Conservation (phyloP, 257 asterid species). For the Forsythia viridissima region DNA sequence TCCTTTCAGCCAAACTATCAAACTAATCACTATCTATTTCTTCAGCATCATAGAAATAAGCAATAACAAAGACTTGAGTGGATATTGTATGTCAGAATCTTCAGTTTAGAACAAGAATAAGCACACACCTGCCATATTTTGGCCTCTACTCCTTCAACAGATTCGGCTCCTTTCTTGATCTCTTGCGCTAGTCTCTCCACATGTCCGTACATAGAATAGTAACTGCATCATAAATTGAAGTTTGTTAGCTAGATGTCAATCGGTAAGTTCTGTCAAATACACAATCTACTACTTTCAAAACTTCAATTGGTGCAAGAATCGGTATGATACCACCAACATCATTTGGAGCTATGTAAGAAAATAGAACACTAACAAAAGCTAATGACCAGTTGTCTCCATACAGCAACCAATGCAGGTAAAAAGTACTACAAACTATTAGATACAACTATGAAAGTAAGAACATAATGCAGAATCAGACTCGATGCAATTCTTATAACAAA, state of each 20-base stretch:
- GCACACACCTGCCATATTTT: slow-evolving; percentile 65
- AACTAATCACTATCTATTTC: background rate
- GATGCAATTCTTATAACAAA: too few species aligned
- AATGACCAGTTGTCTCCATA: background rate
- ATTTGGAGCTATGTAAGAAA: too few species aligned
- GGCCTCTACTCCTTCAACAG: slow-evolving; percentile 72
- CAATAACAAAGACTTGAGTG: background rate
- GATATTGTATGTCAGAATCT: background rate
- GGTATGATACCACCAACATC: background rate
- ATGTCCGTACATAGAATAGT: slow-evolving; percentile 72
- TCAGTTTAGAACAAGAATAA: background rate
- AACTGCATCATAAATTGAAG: slow-evolving; percentile 27
- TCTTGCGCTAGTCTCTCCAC: slow-evolving; percentile 68
- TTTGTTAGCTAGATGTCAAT: background rate
- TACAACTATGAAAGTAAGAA: background rate
- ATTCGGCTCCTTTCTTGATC: slow-evolving; percentile 71
- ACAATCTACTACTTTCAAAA: background rate
- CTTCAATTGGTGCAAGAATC: background rate
- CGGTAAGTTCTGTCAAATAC: background rate
- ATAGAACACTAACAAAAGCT: background rate
- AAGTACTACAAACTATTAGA: background rate
- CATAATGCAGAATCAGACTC: background rate
- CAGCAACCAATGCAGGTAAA: background rate
- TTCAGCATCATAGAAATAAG: background rate
- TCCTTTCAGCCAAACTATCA: background rate